Base-by-base conservation (phyloP, 305 asterid genomes). In the Solanum hybrid region DNA sequence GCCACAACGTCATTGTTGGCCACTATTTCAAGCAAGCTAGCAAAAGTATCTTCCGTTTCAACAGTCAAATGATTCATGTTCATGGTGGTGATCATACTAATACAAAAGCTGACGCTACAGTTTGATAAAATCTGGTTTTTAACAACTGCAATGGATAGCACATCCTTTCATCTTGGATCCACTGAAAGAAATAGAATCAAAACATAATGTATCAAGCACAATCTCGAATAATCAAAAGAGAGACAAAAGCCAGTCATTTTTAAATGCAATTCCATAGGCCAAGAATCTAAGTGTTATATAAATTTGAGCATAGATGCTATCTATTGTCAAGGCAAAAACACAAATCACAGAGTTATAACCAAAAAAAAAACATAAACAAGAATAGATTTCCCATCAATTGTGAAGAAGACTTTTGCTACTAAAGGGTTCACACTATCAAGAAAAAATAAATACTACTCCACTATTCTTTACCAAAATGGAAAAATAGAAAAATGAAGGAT, bases 1-100 rank as follows among this genome's bases (percentile, higher is more conserved):
- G 92, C 94, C 71, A 91, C 95, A 8, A 94, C 29, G 88, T 96
- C 97, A 89, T 95, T 93, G 93, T 94, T 93, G 84, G 99, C 97
- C 5, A 96, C 98, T 72, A 95, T 94, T 84, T 96, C 99, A 40
- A 96, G 96, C 92, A 95, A 89, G 92, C 95, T 93, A 60, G 92
- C 89, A 72, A 90, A 92, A 86, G 93, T 88, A 88, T 94, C 98
- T 86, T 64, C 73, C 13, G 27, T 9, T 64, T 64, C 27, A 64
- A 64, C 73, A 64, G 27, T 22, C 73, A 64, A 90, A 88, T 87
- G 87, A 91, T 93, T 92, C 82, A 77, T 37, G 78, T 91, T 92
- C 97, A 93, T 92, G 91, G 86, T 91, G 90, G 66, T 77, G 32
- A 77, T 71, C 88, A 89, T 71, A 31, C 86, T 86, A 80, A 27